These are phyloP conservation scores for Leucaena leucocephala DNA, from an alignment of 306 rosid genomes.

Conservation along the genomic window DNA sequence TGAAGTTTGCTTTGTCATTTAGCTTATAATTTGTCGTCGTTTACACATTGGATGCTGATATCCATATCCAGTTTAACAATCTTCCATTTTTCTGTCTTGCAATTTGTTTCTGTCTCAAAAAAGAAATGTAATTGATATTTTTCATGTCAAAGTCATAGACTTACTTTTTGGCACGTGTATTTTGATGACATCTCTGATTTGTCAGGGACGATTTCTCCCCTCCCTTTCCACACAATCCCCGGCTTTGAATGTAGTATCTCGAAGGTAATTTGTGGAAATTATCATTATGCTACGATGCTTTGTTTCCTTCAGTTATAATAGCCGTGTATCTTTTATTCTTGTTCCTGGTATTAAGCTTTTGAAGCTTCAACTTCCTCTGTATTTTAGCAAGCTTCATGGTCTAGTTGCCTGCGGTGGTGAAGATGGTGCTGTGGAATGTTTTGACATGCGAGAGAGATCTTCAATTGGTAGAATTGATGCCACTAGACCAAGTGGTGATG, in stretches of 20 bases:
- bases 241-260: slow-evolving; percentile 85
- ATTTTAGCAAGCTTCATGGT: slow-evolving; percentile 87
- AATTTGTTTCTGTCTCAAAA: not conserved
- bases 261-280: slow-evolving; percentile 60
- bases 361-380: slow-evolving; percentile 30
- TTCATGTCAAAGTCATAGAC: slow-evolving; percentile 2
- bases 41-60: slow-evolving; percentile 7
- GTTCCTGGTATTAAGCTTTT: slow-evolving; percentile 30
- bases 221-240: slow-evolving; percentile 82
- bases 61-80: slow-evolving; percentile 5
- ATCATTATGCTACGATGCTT: slow-evolving; percentile 31
- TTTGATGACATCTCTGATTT: slow-evolving; percentile 17
- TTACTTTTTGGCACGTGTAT: slow-evolving; percentile 1
- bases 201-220: slow-evolving; percentile 86
- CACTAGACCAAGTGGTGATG: slow-evolving; percentile 73
- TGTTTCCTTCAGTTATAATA: slow-evolving; percentile 33
- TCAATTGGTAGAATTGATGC: slow-evolving; percentile 92
- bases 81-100: not conserved
- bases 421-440: slow-evolving; percentile 94
- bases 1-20: slow-evolving; percentile 17
- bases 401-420: slow-evolving; percentile 96
- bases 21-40: not conserved
- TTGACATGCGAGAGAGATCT: slow-evolving; percentile 80
- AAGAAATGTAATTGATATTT: not conserved
- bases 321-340: slow-evolving; percentile 26